Evolutionary conservation across 2,329 filamentous ascomycete species (phyloP).

Genomic region (Cucurbitaria berberidis): DNA sequence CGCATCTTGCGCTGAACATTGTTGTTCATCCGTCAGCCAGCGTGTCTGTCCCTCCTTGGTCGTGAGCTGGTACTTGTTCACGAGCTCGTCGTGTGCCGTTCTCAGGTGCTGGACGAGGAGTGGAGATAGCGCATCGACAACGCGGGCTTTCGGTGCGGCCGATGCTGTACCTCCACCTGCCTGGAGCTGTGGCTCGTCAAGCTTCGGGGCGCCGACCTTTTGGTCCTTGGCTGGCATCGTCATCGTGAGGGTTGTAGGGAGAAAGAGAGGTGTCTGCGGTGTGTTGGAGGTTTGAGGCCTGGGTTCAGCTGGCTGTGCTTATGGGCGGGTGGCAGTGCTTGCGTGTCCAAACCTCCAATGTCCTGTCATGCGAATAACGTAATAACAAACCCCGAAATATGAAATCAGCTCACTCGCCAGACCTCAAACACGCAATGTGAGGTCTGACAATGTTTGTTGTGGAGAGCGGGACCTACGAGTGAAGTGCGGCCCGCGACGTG

Average conservation of each 20-base stretch:
- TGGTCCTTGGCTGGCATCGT: conserved; percentile 27
- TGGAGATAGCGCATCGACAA: conserved; percentile 38
- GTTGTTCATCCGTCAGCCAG: conserved; percentile 44
- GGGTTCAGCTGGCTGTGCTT: conserved; percentile 29
- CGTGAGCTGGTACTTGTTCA: conserved; percentile 37
- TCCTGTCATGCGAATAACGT: neutral
- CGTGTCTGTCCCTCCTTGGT: conserved; percentile 38
- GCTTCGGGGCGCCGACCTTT: conserved; percentile 42
- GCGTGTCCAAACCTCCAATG: neutral
- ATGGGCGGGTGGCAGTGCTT: conserved; percentile 12
- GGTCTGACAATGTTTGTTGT: neutral
- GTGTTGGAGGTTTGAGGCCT: neutral
- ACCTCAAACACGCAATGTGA: neutral
- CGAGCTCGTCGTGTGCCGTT: conserved; percentile 35
- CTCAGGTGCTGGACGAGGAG: conserved; percentile 39
- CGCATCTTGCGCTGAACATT: conserved; percentile 26
- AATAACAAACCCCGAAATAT: neutral
- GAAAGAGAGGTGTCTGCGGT: neutral
- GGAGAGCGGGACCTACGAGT: conserved; percentile 9
- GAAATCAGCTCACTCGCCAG: conserved; percentile 1
- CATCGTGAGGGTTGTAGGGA: conserved; percentile 11
- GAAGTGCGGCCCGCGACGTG: conserved; percentile 24
- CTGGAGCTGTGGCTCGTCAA: conserved; percentile 44
- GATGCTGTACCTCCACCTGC: conserved; percentile 47
- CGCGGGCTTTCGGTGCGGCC: conserved; percentile 33